Evolutionary conservation across 1,284 basidiomycete genomes (phyloP), one percentile per base, ranked within the genome.

Genomic region (Mycena sp.): DNA sequence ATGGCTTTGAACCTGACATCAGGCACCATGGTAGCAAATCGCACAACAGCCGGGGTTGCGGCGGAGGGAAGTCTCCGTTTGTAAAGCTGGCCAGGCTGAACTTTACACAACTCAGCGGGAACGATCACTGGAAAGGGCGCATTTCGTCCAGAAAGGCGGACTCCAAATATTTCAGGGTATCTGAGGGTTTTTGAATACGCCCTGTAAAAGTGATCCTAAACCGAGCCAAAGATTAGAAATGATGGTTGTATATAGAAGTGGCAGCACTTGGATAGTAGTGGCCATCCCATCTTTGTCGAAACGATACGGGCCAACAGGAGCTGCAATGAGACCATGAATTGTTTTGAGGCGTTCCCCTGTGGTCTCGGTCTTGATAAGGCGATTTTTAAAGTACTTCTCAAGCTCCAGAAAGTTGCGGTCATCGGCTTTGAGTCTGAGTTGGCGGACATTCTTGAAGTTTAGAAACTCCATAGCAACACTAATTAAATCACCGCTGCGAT

Each of bases 81-180:
- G 73, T 79, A 85, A 1, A 86, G 58, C 64, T 87, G 86, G 0
- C 83, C 83, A 0, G 75, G 74, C 21, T 77, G 14, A 14, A 35
- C 32, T 14, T 7, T 14, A 35, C 32, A 35, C 32, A 35, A 35
- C 32, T 35, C 32, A 7, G 32, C 32, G 0, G 87, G 86, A 19
- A 85, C 72, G 19, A 85, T 72, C 1, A 76, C 72, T 10, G 70
- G 72, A 2, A 69, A 71, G 0, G 75, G 58, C 7, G 67, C 72
- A 6, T 70, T 72, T 14, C 59, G 64, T 3, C 70, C 70, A 6
- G 76, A 70, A 23, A 78, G 52, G 2, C 70, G 37, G 16, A 86
- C 77, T 4, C 84, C 85, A 46, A 84, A 75, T 7, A 76, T 69
- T 0, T 62, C 55, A 0, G 83, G 82, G 56, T 74, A 72, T 14